These are phyloP conservation scores for Exsudoporus frostii DNA, from an alignment of 768 basidiomycete genomes.

Conservation along the genomic window DNA sequence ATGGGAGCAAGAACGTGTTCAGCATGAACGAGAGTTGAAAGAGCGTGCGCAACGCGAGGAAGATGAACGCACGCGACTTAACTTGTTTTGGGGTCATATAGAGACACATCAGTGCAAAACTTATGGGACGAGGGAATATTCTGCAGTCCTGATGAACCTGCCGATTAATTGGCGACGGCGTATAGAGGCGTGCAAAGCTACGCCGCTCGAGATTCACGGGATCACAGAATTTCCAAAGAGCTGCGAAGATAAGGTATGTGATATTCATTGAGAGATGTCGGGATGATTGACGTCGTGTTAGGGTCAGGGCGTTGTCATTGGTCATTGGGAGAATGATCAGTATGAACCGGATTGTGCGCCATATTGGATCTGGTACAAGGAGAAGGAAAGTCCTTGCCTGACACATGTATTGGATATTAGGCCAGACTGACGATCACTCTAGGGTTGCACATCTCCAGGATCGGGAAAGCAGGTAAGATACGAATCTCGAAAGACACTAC, in stretches of 20 bases:
- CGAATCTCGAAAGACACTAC: background rate
- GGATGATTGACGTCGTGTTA: background rate
- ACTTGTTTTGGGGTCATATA: slow-evolving; percentile 21
- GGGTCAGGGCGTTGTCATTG: slow-evolving; percentile 18
- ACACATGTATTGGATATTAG: too few species aligned
- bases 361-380: slow-evolving; percentile 27
- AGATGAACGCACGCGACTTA: slow-evolving; percentile 17
- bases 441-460: slow-evolving; percentile 24
- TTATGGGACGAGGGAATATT: slow-evolving; percentile 29
- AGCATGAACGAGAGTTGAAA: slow-evolving; percentile 13
- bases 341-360: slow-evolving; percentile 28
- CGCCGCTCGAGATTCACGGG: slow-evolving; percentile 24
- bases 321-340: slow-evolving; percentile 22
- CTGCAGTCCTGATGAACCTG: slow-evolving; percentile 29
- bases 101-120: slow-evolving; percentile 24
- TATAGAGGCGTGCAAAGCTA: slow-evolving; percentile 1
- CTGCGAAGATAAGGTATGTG: slow-evolving; percentile 24
- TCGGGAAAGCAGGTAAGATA: slow-evolving; percentile 24
- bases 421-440: background rate
- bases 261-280: background rate
- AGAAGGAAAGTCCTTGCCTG: slow-evolving; percentile 21
- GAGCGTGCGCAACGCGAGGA: slow-evolving; percentile 19
- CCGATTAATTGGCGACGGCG: slow-evolving; percentile 6
- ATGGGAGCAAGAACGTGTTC: slow-evolving; percentile 21
- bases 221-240: slow-evolving; percentile 15